Percentiles rank a stretch among this genome's conserved stretches.
These are phyloP conservation scores for Dicorynia guianensis DNA, from an alignment of 306 rosid genomes.

Conservation along the genomic window DNA sequence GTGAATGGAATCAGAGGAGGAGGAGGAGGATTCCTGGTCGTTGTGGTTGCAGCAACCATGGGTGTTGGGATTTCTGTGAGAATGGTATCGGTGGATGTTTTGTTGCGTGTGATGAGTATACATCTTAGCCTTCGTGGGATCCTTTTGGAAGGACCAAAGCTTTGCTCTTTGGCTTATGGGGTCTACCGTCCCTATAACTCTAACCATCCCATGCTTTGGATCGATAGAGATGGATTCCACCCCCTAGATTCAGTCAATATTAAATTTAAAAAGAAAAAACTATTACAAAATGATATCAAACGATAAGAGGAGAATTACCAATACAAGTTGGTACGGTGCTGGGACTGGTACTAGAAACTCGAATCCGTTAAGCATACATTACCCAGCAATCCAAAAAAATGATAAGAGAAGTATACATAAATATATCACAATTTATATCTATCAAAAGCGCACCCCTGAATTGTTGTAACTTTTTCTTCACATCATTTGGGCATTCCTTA, in stretches of 20 bases:
- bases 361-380: too few relatives aligned
- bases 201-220: slow-evolving; percentile 31
- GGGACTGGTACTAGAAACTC: too few relatives aligned
- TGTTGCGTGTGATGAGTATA: neutral
- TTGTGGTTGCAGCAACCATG: neutral
- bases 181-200: slow-evolving; percentile 29
- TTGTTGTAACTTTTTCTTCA: slow-evolving; percentile 30
- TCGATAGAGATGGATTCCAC: slow-evolving; percentile 22
- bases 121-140: neutral
- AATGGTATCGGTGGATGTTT: neutral
- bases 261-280: neutral
- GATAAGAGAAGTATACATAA: too few relatives aligned
- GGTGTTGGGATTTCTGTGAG: neutral
- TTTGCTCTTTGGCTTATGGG: slow-evolving; percentile 12
- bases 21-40: neutral
- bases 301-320: neutral
- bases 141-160: slow-evolving; percentile 34
- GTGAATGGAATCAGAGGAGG: neutral
- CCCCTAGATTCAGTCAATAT: neutral
- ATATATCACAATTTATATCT: too few relatives aligned
- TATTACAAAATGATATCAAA: neutral
- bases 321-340: too few relatives aligned
- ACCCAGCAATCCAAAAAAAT: too few relatives aligned
- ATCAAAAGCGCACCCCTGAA: slow-evolving; percentile 6
- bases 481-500: neutral